These are phyloP conservation scores for Candida vaughaniae DNA, from an alignment of 805 yeast species.

Conservation along the genomic window DNA sequence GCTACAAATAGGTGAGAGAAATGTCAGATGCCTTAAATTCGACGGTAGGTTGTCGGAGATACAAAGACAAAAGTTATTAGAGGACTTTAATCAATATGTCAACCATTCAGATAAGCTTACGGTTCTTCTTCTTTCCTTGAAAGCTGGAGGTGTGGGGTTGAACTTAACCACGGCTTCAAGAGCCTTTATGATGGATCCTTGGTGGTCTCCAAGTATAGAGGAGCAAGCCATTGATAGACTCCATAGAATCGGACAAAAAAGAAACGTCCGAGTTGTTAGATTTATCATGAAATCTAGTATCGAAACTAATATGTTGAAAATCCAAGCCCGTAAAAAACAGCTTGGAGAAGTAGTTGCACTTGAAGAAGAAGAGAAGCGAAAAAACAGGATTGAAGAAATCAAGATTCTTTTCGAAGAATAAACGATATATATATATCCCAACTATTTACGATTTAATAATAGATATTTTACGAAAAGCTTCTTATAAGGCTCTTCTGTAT, in stretches of 20 bases:
- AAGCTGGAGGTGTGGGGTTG: constrained; percentile 94
- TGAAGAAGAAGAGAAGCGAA: constrained; percentile 71
- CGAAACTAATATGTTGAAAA: constrained; percentile 83
- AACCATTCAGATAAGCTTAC: constrained; percentile 30
- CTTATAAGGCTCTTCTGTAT: constrained; percentile 58
- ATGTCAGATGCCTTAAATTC: constrained; percentile 60
- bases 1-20: constrained; percentile 35
- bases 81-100: constrained; percentile 43
- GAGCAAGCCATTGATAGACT: constrained; percentile 90
- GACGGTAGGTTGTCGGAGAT: constrained; percentile 76
- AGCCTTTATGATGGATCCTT: constrained; percentile 92
- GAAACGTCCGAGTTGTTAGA: constrained; percentile 68
- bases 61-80: constrained; percentile 62
- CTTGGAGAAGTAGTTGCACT: constrained; percentile 78
- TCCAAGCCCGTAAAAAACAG: constrained; percentile 81
- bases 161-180: constrained; percentile 81
- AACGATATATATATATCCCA: too few relatives aligned
- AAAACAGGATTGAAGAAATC: constrained; percentile 69
- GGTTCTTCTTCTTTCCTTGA: constrained; percentile 69
- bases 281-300: constrained; percentile 81
- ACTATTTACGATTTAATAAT: too few relatives aligned
- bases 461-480: neutral
- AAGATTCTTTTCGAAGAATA: constrained; percentile 60
- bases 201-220: constrained; percentile 95
- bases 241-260: constrained; percentile 85